These are phyloP conservation scores for Penicillium bovifimosum DNA, from an alignment of 495 filamentous ascomycete genomes.

Conservation along the genomic window DNA sequence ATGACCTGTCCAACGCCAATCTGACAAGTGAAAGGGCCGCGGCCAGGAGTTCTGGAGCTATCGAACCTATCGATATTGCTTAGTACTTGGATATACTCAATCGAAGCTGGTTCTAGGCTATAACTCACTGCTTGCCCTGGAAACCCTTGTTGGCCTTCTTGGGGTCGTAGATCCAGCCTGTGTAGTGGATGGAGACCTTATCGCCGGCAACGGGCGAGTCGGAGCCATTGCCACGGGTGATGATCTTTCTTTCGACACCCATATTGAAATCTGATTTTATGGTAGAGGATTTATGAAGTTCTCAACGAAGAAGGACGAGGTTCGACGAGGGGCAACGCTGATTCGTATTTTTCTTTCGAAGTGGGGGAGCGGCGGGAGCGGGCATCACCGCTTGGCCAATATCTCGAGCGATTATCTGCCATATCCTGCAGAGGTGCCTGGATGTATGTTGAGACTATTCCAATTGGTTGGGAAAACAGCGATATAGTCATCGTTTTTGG, in stretches of 20 bases:
- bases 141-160: conserved; percentile 37
- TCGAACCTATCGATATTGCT: conserved; percentile 58
- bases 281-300: not conserved
- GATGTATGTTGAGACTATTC: no score
- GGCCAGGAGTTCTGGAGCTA: conserved; percentile 54
- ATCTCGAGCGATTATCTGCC: no score
- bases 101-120: not conserved
- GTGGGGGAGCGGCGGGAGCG: conserved; percentile 1
- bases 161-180: conserved; percentile 69
- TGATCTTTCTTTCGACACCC: conserved; percentile 47
- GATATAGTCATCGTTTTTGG: no score
- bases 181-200: conserved; percentile 74
- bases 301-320: not conserved
- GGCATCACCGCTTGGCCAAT: not conserved
- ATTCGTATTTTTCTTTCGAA: conserved; percentile 2
- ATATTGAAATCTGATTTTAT: conserved; percentile 32
- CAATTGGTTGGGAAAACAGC: no score
- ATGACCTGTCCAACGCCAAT: conserved; percentile 80
- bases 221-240: conserved; percentile 47
- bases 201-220: conserved; percentile 57
- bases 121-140: conserved; percentile 47
- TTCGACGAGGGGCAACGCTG: not conserved
- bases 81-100: not conserved
- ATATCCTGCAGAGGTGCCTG: no score
- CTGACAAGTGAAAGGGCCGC: conserved; percentile 55